Base-by-base conservation (phyloP, 1,139 yeast species). In the Yamadazyma spencermartinsiae region DNA sequence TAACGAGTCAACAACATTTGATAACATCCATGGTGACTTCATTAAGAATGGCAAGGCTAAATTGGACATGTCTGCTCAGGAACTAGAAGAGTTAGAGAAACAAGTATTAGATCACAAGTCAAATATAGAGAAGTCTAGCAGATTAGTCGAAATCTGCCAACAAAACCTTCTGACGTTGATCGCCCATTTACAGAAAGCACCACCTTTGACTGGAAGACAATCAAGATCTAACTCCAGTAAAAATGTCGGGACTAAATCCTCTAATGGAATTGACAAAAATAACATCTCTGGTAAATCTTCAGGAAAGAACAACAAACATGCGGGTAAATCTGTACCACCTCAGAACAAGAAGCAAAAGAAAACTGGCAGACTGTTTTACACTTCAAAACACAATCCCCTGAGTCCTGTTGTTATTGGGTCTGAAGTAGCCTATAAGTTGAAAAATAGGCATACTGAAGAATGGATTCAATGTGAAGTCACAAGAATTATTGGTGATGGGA, bases 401-500 rank as follows among this genome's bases (percentile, higher is more conserved):
- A 85, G 77, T 33, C 82, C 86, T 0, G 71, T 85, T 3, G 49
- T 58, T 3, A 67, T 86, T 2, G 92, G 94, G 1, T 76, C 92
- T 0, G 95, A 87, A 49, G 97, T 92, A 1, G 98, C 98, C 0
- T 92, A 84, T 63, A 81, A 84, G 55, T 76, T 90, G 14, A 76
- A 76, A 43, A 78, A 77, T 49, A 74, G 84, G 28, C 86, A 80
- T 35, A 62, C 71, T 6, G 94, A 86, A 37, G 98, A 92, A 55
- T 94, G 99, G 99, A 89, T 94, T 50, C 96, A 89, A 58, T 94
- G 98, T 65, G 90, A 86, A 52, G 95, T 92, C 17, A 78, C 84
- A 35, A 80, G 79, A 51, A 80, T 92, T 3, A 65, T 82, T 17
- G 80, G 81, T 1, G 98, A 90, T 49, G 94, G 95, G 1, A 66